Evolutionary conservation across 495 filamentous ascomycete genomes (phyloP), one percentile per base, ranked within the genome.

Genomic region (Hyaloscypha bicolor): DNA sequence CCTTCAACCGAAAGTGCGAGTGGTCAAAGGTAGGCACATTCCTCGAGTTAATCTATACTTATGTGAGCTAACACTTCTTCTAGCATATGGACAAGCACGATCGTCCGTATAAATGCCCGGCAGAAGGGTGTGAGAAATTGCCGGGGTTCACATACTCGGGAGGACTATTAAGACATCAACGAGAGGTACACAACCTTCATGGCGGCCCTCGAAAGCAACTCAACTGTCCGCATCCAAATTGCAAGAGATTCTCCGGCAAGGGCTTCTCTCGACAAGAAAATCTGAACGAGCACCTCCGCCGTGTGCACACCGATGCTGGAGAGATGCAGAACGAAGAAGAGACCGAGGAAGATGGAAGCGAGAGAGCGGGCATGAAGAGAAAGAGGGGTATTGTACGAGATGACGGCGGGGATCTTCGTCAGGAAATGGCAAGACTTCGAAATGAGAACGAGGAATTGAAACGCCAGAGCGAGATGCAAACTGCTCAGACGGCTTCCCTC

Each of bases 41-140:
- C 9, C 25, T 53, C 2, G 30, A 19, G 0, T 37, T 60, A 1
- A 1, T 19, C 19, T n/a, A 60, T n/a, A 25, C 11, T 30, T 2
- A 29, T 25, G 11, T 22, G 9, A 61, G 63, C 62, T 72, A 62
- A 71, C 68, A 19, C 19, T 65, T 45, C 69, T 94, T 93, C 66
- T 94, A 97, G 79, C 94, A 97, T 76, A 96, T 96, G 92, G 94
- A 97, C 80, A 97, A 97, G 78, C 94, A 97, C 74, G 92, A 94
- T 63, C 83, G 94, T 21, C 94, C 94, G 0, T 97, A 96, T 79
- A 90, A 92, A 66, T 97, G 94, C 76, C 77, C 77, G 30, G 86
- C 90, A 31, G 82, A 83, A 19, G 87, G 86, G 22, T 97, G 94
- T 75, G 91, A 93, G 68, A 96, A 96, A 69, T 85, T 97, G 0